Evolutionary conservation across 2,329 filamentous ascomycete species (phyloP), one percentile per base, ranked within the genome.

Genomic region (Pseudogymnoascus sp.): DNA sequence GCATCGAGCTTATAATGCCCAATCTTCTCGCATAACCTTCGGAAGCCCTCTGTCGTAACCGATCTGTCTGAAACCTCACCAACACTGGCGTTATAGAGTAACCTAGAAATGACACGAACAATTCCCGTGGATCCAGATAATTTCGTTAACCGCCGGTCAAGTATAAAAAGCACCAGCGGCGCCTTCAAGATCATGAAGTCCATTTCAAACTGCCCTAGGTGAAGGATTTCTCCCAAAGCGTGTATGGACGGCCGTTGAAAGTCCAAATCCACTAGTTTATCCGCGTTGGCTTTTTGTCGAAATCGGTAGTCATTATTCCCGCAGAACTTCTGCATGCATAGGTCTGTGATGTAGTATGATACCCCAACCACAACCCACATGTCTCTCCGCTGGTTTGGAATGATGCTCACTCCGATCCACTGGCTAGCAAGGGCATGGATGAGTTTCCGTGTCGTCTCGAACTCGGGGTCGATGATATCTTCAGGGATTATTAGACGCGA

Each of bases 241-340:
- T 88, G 86, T 9, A 99, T 79, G 0, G 90, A 91, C 1, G 93
- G 92, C 35, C 94, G 84, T 58, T 88, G 85, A 60, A 91, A 79
- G 71, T 99, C 94, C 62, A 90, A 74, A 61, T 93, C 85, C 57
- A 92, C 89, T 39, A 97, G 83, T 66, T 81, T 82, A 72, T 99
- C 93, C 0, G 91, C 86, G 73, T 90, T 83, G 37, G 84, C 79
- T 74, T 97, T 97, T 74, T 96, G 88, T 37, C 91, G 86, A 71
- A 91, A 97, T 9, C 91, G 83, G 71, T 96, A 94, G 68, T 96
- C 91, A 71, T 99, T 99, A 71, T 95, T 95, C 6, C 94, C 94
- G 70, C 91, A 95, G 2, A 99, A 79, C 66, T 86, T 87, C 72
- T 87, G 90, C 82, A 97, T 90, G 74, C 96, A 97, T 3, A 91